Evolutionary conservation across 805 yeast species (phyloP), one percentile per base, ranked within the genome.

Genomic region (Lipomyces orientalis): DNA sequence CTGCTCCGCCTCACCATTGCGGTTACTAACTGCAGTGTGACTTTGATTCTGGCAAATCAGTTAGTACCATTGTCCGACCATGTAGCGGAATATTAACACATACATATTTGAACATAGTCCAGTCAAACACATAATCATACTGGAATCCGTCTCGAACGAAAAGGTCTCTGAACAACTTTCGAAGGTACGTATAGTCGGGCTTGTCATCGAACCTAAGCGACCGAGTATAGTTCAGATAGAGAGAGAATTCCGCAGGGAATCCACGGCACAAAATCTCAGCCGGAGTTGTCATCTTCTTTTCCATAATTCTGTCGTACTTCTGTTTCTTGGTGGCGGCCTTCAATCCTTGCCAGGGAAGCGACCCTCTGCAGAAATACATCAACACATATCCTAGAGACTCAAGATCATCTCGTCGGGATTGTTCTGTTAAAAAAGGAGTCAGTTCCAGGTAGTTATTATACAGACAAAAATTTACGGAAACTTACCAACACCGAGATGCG

Each of bases 321-420:
- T 94, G 98, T 81, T 97, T 91, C 82, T 94, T 94, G 16, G 97
- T 92, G 33, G 94, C 95, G 52, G 98, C 99, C 80, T 93, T 93
- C 76, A 94, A 85, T 3, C 99, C 99, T 81, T 94, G 99, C 99
- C 99, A 94, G 64, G 99, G 99, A 75, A 94, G 86, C 19, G 97
- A 90, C 56, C 99, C 98, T 66, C 97, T 87, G 79, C 97, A 90
- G 78, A 94, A 95, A 81, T 94, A 94, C 74, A 94, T 91, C 74
- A 95, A 84, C 63, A 94, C 98, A 77, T 94, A 94, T 61, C 97
- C 98, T 76, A 94, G 85, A 69, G 95, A 89, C 81, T 95, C 99
- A 75, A 94, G 85, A 79, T 94, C 99, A 80, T 94, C 99, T 79
- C 99, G 87, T 82, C 99, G 88, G 74, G 93, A 88, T 81, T 94